Conservation (phyloP, 495 filamentous ascomycete genomes). For the Penicillium subrubescens region DNA sequence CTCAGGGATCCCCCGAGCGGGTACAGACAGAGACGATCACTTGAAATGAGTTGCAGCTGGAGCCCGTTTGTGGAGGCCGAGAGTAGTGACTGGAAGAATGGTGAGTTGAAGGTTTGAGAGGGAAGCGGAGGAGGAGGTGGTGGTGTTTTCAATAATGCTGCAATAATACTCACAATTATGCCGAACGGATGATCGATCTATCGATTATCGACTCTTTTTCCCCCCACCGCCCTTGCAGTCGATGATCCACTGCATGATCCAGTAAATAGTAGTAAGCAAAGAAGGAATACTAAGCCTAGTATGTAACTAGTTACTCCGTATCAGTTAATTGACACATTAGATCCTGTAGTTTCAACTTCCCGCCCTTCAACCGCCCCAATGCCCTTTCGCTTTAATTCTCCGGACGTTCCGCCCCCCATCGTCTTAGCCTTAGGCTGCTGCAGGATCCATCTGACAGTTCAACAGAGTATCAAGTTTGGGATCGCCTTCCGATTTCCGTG, state of each 20-base stretch:
- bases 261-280: too few relatives aligned
- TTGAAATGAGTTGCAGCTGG: conserved; percentile 9
- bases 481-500: background rate
- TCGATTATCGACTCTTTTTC: background rate
- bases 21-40: conserved; percentile 23
- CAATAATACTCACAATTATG: background rate
- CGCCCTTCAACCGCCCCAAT: background rate
- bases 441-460: background rate
- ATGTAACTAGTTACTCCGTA: too few relatives aligned
- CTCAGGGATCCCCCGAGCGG: conserved; percentile 22
- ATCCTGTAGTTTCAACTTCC: background rate
- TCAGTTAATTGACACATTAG: too few relatives aligned
- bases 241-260: background rate
- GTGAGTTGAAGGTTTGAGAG: background rate
- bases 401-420: background rate
- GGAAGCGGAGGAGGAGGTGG: background rate
- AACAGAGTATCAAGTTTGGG: background rate
- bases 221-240: conserved; percentile 1
- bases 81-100: background rate
- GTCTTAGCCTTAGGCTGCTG: background rate
- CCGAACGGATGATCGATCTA: background rate
- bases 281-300: background rate
- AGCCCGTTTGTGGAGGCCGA: background rate
- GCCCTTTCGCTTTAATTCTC: background rate
- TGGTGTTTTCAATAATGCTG: background rate